Evolutionary conservation across 2,329 filamentous ascomycete genomes (phyloP), one percentile per base, ranked within the genome.

Genomic region (Fusarium sp.): DNA sequence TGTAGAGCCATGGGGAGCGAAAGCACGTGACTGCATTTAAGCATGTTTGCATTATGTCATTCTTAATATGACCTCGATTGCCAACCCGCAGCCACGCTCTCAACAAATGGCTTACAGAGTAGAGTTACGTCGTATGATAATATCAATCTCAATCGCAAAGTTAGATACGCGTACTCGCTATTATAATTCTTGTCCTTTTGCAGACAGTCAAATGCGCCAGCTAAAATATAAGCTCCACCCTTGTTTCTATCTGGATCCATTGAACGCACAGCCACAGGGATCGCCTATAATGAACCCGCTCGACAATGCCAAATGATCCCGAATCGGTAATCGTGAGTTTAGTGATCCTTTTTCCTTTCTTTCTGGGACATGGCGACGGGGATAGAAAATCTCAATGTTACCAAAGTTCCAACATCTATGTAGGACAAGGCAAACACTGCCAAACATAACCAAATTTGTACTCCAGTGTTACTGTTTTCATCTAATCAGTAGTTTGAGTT

Each of bases 1-100:
- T 9, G 24, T 8, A 39, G 12, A 26, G 10, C 38, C 38, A 53
- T 35, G 24, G 20, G 57, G 70, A 70, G 36, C 76, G 76, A 77
- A 76, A 71, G 60, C 76, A 78, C 76, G 76, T 78, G 76, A 78
- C 41, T 44, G 0, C 8, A 15, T 28, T 54, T 35, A 38, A 24
- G 48, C 26, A 51, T n/a, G 30, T 53, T 13, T 24, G 12, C 17
- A 24, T 41, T 30, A 51, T 32, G 24, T 30, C 13, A 38, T 41
- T 14, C 22, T n/a, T 18, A 22, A 22, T 24, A 10, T 30, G 18
- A 32, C 22, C 50, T 47, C 35, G 18, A 38, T 26, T 39, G 35
- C 17, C 26, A 56, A 39, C 24, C 30, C 30, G 3, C n/a, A 14
- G 22, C n/a, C 17, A 35, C 17, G 8, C 14, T 26, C 32, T 36